A percentile compares a stretch with the other conserved stretches of the same genome.
phyloP scores from a whole-genome alignment of 768 basidiomycete genomes.

The Tubosaeta brunneosetosa region DNA sequence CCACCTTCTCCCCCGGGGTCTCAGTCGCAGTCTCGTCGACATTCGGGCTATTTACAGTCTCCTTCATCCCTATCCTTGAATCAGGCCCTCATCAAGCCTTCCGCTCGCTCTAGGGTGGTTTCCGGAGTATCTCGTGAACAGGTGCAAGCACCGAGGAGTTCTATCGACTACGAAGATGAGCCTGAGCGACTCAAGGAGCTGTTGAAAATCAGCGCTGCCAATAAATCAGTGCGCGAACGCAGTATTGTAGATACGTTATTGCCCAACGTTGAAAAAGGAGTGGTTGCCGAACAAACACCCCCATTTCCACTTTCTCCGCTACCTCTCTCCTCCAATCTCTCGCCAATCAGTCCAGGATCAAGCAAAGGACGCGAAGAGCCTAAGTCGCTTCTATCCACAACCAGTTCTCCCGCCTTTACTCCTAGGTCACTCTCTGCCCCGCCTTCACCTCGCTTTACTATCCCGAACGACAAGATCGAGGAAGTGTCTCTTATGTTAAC shows the following conservation, averaged over 20 bases:
- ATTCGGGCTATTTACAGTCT: slow-evolving; percentile 29
- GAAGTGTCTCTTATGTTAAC: slow-evolving; percentile 18
- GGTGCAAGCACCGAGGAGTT: slow-evolving; percentile 73
- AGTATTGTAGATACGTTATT: slow-evolving; percentile 30
- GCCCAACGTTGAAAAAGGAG: slow-evolving; percentile 28
- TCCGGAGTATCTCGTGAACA: slow-evolving; percentile 68
- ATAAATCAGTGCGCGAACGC: slow-evolving; percentile 25
- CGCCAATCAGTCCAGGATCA: slow-evolving; percentile 12
- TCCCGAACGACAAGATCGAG: slow-evolving; percentile 10
- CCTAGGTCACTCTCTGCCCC: slow-evolving; percentile 36
- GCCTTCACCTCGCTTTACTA: slow-evolving; percentile 29
- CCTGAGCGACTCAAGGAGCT: slow-evolving; percentile 70
- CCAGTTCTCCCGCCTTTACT: slow-evolving; percentile 40
- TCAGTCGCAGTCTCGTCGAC: slow-evolving; percentile 21
- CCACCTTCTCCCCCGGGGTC: slow-evolving; percentile 21
- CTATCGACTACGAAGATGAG: slow-evolving; percentile 80
- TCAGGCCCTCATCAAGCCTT: slow-evolving; percentile 46
- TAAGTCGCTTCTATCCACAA: slow-evolving; percentile 43
- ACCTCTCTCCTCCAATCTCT: not conserved
- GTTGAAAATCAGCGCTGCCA: slow-evolving; percentile 51
- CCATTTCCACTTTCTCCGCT: slow-evolving; percentile 13
- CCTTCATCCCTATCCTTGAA: slow-evolving; percentile 35
- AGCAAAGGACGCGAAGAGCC: slow-evolving; percentile 29
- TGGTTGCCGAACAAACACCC: slow-evolving; percentile 20
- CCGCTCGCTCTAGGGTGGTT: slow-evolving; percentile 58